Base-by-base conservation (phyloP, 2,329 filamentous ascomycete genomes). In the Metarhizium brunneum region DNA sequence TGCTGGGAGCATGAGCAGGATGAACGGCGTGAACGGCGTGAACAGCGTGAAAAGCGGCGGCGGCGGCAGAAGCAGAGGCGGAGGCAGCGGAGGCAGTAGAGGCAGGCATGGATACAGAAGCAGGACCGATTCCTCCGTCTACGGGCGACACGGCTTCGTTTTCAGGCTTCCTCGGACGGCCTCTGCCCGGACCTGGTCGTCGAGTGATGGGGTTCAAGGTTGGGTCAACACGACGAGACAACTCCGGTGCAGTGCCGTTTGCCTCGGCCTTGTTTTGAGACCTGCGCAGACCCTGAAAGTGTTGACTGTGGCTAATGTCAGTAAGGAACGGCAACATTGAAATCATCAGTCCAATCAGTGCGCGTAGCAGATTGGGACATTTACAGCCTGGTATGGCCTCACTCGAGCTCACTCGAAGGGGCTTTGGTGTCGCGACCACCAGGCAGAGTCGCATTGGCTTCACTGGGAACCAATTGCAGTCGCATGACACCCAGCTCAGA, bases 151-250 rank as follows among this genome's bases (percentile, higher is more conserved):
- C n/a, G 25, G 18, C 38, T 29, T 25, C 32, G 29, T 38, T n/a
- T 2, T 3, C 32, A 7, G 30, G 67, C 63, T 82, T 83, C 54
- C 75, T 71, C 0, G 79, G 77, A 6, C 81, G 73, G 2, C 80
- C 79, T 48, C 81, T 75, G 13, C 81, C 80, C 3, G 81, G 81
- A 0, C 81, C 81, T 4, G 81, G 81, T 30, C 81, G 75, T 16
- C 81, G 73, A n/a, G 79, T 83, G 61, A 84, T 83, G 52, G 81
- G 81, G 56, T 84, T 83, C 59, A 71, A 54, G 0, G 76, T 77
- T 8, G 81, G 81, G 61, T 84, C 80, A 54, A 69, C 45, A 56
- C 69, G 75, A 47, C 71, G 67, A 25, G 71, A 60, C 47, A 58
- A 69, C 20, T 76, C 72, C 10, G 62, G 57, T 30, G 59, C 49